These are phyloP conservation scores for Mortierella sp. DNA, from an alignment of 371 early-diverging fungal genomes.

Conservation along the genomic window DNA sequence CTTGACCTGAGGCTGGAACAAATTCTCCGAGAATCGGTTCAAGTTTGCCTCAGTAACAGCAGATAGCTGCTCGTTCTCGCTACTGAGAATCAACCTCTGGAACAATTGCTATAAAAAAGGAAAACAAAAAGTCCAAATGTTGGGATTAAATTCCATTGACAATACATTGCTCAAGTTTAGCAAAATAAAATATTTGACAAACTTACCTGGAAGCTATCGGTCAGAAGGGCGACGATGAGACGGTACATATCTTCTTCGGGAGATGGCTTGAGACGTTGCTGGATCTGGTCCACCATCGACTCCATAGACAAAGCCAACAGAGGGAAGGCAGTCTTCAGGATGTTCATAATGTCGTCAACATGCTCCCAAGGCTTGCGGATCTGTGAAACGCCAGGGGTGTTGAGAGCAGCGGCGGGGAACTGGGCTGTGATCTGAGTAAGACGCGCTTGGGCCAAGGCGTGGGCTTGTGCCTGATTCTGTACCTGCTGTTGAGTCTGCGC, in stretches of 20 bases:
- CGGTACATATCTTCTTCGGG: slow-evolving; percentile 98
- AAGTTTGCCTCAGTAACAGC: slow-evolving; percentile 88
- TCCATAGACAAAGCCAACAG: slow-evolving; percentile 96
- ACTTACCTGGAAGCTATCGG: slow-evolving; percentile 89
- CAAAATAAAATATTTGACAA: background rate
- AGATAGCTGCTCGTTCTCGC: slow-evolving; percentile 76
- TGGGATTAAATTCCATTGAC: background rate
- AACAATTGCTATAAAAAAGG: slow-evolving; percentile 66
- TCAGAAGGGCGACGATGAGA: slow-evolving; percentile 89
- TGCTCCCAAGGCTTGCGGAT: slow-evolving; percentile 77
- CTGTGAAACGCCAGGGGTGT: slow-evolving; percentile 41
- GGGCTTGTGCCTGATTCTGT: slow-evolving; percentile 52
- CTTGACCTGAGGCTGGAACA: slow-evolving; percentile 76
- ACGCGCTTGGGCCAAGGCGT: slow-evolving; percentile 36
- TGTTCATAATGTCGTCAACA: slow-evolving; percentile 97
- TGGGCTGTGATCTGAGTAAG: slow-evolving; percentile 42
- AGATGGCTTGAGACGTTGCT: slow-evolving; percentile 91
- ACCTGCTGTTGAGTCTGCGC: slow-evolving; percentile 53
- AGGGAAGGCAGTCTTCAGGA: slow-evolving; percentile 96
- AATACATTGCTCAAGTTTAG: too few species aligned
- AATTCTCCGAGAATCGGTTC: slow-evolving; percentile 85
- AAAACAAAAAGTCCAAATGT: background rate
- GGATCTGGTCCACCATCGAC: slow-evolving; percentile 97
- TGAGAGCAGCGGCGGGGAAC: slow-evolving; percentile 41
- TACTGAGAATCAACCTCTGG: slow-evolving; percentile 72